Base-by-base conservation (phyloP, 2,329 filamentous ascomycete genomes). In the Blastomyces emzantsi region DNA sequence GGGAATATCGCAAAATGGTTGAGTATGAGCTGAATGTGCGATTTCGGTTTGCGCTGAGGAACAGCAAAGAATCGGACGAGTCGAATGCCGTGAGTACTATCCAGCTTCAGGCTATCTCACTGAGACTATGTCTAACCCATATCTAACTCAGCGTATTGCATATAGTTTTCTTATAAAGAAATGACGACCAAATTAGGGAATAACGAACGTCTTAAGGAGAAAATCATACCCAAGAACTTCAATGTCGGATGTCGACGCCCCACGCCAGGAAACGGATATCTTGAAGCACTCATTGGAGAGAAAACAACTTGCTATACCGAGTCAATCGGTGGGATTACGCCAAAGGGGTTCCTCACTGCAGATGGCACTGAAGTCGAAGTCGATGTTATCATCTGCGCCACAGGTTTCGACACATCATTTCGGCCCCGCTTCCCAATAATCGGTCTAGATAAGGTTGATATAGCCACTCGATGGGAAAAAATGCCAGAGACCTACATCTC, bases 241-340 rank as follows among this genome's bases (percentile, higher is more conserved):
- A 68, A 71, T 8, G 69, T 73, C 30, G 69, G 74, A 9, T 78
- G 76, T 64, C 71, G 75, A 61, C 66, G 76, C 19, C 67, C 76
- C 13, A 77, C 74, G 1, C 76, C 76, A 2, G 77, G 74, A n/a
- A 69, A 72, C 15, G 75, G 75, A 2, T 78, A 77, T 60, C 69
- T 66, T 7, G 70, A 73, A 58, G 67, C 71, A 4, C 64, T 71
- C 13, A 36, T 59, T 4, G 43, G 64, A 45, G 65, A 69, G 11
- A 71, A 71, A 55, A 66, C 69, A 17, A 58, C 63, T 17, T 60
- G 64, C 22, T 66, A 68, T n/a, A 47, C 47, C 1, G 63, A 55
- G 4, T 54, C 55, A 8, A 67, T 70, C 58, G 47, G 57, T 1
- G 45, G 59, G 8, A 54, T 68, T 22, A 61, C 62, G 5, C 41